Evolutionary conservation across 2,329 filamentous ascomycete species (phyloP).

Genomic region (Beauveria sp.): DNA sequence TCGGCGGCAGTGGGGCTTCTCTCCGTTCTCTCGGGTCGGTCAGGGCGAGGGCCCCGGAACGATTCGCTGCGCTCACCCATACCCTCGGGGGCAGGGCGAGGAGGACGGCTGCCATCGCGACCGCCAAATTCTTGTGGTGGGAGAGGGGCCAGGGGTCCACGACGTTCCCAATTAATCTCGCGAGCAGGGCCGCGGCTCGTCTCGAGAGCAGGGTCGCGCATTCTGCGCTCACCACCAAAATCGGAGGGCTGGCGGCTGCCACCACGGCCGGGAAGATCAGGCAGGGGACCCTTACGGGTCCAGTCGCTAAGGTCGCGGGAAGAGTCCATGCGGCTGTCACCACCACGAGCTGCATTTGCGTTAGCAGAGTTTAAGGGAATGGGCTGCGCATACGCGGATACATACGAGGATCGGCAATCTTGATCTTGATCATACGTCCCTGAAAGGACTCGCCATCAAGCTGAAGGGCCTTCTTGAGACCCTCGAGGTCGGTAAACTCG

Average conservation of each 20-base stretch:
- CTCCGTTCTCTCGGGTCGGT: slow-evolving; percentile 58
- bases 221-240: slow-evolving; percentile 51
- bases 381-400: background rate
- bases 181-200: slow-evolving; percentile 51
- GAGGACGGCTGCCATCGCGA: slow-evolving; percentile 47
- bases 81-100: slow-evolving; percentile 36
- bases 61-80: slow-evolving; percentile 53
- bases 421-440: slow-evolving; percentile 83
- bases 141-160: slow-evolving; percentile 76
- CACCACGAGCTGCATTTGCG: slow-evolving; percentile 65
- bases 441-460: slow-evolving; percentile 78
- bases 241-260: slow-evolving; percentile 38
- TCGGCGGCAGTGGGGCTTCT: slow-evolving; percentile 80
- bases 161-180: slow-evolving; percentile 87
- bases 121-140: slow-evolving; percentile 45
- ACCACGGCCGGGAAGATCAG: slow-evolving; percentile 55
- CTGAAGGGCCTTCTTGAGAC: slow-evolving; percentile 81
- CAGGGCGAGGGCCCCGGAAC: slow-evolving; percentile 54
- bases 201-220: slow-evolving; percentile 53
- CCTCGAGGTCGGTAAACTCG: slow-evolving; percentile 81
- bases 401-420: slow-evolving; percentile 96
- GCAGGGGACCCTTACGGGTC: slow-evolving; percentile 85
- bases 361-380: slow-evolving; percentile 24
- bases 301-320: slow-evolving; percentile 80
- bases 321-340: slow-evolving; percentile 52